phyloP scores from a whole-genome alignment of 2,329 filamentous ascomycete genomes.

The Colletotrichum simmondsii region DNA sequence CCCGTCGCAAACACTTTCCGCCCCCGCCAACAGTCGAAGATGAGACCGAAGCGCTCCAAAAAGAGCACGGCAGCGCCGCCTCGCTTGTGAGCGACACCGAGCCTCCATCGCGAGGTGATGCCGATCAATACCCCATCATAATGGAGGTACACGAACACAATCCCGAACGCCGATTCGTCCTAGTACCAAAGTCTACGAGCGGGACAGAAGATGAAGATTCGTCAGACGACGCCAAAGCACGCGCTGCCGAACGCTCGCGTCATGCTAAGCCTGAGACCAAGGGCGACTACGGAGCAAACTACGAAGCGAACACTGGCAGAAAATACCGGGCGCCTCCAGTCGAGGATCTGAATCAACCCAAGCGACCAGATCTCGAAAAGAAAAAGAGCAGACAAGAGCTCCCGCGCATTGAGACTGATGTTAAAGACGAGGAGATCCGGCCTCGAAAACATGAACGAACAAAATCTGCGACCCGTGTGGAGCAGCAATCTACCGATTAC shows the following conservation, averaged over 20 bases:
- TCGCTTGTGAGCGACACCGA: conserved; percentile 59
- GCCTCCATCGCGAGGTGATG: conserved; percentile 68
- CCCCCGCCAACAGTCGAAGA: conserved; percentile 77
- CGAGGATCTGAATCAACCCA: conserved; percentile 38
- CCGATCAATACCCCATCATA: conserved; percentile 77
- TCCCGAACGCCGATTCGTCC: conserved; percentile 73
- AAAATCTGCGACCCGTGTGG: conserved; percentile 46
- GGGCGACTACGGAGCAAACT: conserved; percentile 54
- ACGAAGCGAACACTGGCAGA: conserved; percentile 55
- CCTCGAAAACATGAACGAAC: conserved; percentile 46
- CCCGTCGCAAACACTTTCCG: conserved; percentile 54
- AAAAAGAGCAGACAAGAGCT: conserved; percentile 53
- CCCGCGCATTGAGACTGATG: conserved; percentile 56
- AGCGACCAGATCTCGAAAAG: conserved; percentile 38
- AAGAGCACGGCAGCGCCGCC: conserved; percentile 61
- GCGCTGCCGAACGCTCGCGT: conserved; percentile 34
- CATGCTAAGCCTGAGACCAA: conserved; percentile 17
- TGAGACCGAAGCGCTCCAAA: conserved; percentile 70
- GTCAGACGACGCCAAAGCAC: conserved; percentile 38
- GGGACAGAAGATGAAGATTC: conserved; percentile 33
- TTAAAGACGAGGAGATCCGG: conserved; percentile 38
- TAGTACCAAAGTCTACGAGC: conserved; percentile 54
- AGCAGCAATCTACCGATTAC: conserved; percentile 45
- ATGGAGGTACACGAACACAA: conserved; percentile 70
- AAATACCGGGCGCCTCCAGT: conserved; percentile 48